Evolutionary conservation across 495 filamentous ascomycete genomes (phyloP), one percentile per base, ranked within the genome.

Genomic region (Talaromyces nanjingensis): DNA sequence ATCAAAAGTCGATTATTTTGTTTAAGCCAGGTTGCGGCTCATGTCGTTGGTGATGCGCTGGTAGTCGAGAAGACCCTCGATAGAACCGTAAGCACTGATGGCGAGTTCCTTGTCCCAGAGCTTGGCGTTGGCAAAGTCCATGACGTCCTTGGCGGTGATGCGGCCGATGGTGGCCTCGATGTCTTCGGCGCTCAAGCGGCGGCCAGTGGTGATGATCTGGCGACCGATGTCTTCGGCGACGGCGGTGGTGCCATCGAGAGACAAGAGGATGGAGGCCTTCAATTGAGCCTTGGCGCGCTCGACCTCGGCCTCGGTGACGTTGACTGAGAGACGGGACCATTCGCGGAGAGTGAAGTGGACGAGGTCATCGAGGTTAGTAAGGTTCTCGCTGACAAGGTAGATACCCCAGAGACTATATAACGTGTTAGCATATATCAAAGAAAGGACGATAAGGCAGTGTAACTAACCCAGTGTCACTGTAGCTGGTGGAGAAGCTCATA

Each of bases 401-500:
- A 98, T 97, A 78, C 94, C 94, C 94, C 94, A 99, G 69, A 99
- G 88, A 79, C 94, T 96, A 73, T 14, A 63, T 33, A 56, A 60
- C n/a, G n/a, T n/a, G n/a, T 67, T 39, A 63, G 66, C 58, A 62
- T 62, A 47, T 52, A 14, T 60, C 18, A 39, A 62, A 24, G 11
- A 4, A 12, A 57, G 16, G 56, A 25, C 25, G n/a, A 27, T 7
- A 31, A 6, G 0, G 27, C 2, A 4, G 27, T 1, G 64, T 65
- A 56, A 69, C 85, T 81, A 85, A 97, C 92, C 93, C 94, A 74
- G 94, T 98, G 79, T 99, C 94, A 74, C 91, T 96, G 81, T 99
- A 99, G 82, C 91, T 96, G 55, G 94, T 99, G 69, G 91, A 96
- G 81, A 99, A 99, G 85, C 90, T 93, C 94, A 99, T 99, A 87